Evolutionary conservation across 164 flowering plant species (phyloP), one percentile per base, ranked within the genome.

Genomic region (Amborella trichopoda): DNA sequence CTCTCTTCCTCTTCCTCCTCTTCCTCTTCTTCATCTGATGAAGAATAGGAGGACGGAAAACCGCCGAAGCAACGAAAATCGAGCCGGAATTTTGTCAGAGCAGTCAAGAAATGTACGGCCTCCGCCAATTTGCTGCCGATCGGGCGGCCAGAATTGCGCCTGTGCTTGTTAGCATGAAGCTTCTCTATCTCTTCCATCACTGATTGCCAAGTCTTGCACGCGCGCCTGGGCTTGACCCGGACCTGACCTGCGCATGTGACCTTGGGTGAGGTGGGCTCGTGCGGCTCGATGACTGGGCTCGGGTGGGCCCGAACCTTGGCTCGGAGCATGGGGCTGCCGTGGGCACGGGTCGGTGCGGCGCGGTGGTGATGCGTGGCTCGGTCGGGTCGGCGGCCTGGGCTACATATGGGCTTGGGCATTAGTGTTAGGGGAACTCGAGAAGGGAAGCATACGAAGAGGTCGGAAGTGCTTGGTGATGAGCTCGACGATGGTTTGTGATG

Each of bases 171-270:
- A 49, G 64, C 74, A 56, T 78, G 97, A 23, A 90, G 58, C 52
- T 69, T 78, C 63, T 85, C 97, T 24, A 90, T 83, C 58, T 83
- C 95, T 45, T 83, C 91, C 94, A 85, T 86, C 8, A 85, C 94
- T 2, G 94, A 76, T 46, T 83, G 83, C 97, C 95, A 82, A 44
- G 71, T 78, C 74, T 77, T 82, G 81, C 94, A 76, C 0, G 76
- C 42, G 6, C 59, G 34, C 53, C 72, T 82, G 16, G 62, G 66
- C 63, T 76, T 57, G 26, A 76, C 77, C 55, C 83, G 84, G 56
- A 83, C 80, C 78, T 85, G 97, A 11, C 95, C 97, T 0, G 82
- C 81, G 40, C 94, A 85, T 5, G 94, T 85, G 16, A 89, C 97
- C n/a, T n/a, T n/a, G n/a, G n/a, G n/a, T n/a, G n/a, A n/a, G n/a